phyloP scores from a whole-genome alignment of 345 rosid species.

The Physaria fendleri region DNA sequence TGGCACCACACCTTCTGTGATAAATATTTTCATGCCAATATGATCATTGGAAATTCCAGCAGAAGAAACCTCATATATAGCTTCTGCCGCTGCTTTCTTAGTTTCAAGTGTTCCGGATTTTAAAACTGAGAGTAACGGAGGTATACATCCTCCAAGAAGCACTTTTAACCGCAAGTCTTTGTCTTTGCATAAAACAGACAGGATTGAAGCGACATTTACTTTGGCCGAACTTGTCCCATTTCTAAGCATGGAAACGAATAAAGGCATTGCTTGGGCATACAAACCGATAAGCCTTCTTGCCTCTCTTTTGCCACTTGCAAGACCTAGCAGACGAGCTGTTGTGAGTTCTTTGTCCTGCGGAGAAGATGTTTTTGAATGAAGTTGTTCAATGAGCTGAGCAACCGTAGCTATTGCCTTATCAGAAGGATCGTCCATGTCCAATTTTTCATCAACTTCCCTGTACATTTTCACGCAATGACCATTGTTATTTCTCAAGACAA shows the following conservation, averaged over 20 bases:
- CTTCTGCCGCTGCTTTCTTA: constrained; percentile 80
- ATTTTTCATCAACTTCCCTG: constrained; percentile 49
- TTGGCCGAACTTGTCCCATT: constrained; percentile 62
- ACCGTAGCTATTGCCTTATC: constrained; percentile 63
- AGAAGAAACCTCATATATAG: constrained; percentile 79
- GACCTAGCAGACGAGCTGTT: constrained; percentile 58
- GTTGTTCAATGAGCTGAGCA: constrained; percentile 73
- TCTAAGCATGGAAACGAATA: constrained; percentile 77
- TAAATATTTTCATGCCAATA: constrained; percentile 83
- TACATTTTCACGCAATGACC: not conserved
- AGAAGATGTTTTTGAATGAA: constrained; percentile 62
- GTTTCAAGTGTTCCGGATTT: constrained; percentile 69
- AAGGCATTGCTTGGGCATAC: constrained; percentile 84
- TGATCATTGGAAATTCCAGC: constrained; percentile 73
- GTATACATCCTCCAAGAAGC: constrained; percentile 91
- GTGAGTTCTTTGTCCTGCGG: constrained; percentile 72
- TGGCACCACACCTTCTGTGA: constrained; percentile 86
- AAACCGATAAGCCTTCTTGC: constrained; percentile 72
- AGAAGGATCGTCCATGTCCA: constrained; percentile 47
- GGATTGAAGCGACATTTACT: constrained; percentile 68
- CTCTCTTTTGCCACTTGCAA: constrained; percentile 63
- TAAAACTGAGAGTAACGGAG: constrained; percentile 79
- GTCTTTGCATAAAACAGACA: constrained; percentile 70
- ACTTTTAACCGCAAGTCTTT: constrained; percentile 74
- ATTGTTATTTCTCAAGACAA: not conserved